Base-by-base conservation (phyloP, 2,329 filamentous ascomycete species). In the Coniosporium tulheliwenetii region DNA sequence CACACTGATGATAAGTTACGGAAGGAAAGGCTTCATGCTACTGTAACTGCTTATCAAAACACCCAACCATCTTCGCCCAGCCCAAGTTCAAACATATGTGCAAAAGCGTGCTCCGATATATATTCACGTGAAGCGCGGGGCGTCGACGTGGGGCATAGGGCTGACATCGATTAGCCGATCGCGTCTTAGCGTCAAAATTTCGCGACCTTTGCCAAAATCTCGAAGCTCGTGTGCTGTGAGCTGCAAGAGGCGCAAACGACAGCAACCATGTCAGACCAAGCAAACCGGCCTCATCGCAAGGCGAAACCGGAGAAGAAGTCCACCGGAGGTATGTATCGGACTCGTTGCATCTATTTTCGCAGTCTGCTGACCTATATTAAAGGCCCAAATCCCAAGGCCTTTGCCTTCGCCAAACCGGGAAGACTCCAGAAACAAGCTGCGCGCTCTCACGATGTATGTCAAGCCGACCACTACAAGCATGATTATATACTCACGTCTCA, bases 321-420 rank as follows among this genome's bases (percentile, higher is more conserved):
- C 54, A 62, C 77, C 36, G 78, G 76, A 57, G 77, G 74, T 75
- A 54, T 44, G 61, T 56, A 15, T 19, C 13, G 7, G 8, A n/a
- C 19, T 29, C 26, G 19, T 40, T 16, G 42, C 49, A 32, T 51
- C 41, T 14, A 36, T 13, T 37, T 32, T 39, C 44, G 43, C 39
- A 47, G 34, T 39, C 19, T 41, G 33, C 35, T 29, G 35, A 38
- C 36, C 41, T 50, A 45, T 53, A 41, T 45, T 44, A 52, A 47
- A 78, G 84, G 83, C 41, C 70, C 68, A 47, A 94, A 94, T 57
- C 84, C 85, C 2, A 95, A 94, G 64, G 87, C 87, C 10, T 95
- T 94, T 60, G 81, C 85, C 41, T 85, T 82, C 58, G 71, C 84
- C 35, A 80, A 81, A 45, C 85, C 87, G 1, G 87, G 86, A 47